These are phyloP conservation scores for Tulasnella sp. DNA, from an alignment of 768 basidiomycete species.

Conservation along the genomic window DNA sequence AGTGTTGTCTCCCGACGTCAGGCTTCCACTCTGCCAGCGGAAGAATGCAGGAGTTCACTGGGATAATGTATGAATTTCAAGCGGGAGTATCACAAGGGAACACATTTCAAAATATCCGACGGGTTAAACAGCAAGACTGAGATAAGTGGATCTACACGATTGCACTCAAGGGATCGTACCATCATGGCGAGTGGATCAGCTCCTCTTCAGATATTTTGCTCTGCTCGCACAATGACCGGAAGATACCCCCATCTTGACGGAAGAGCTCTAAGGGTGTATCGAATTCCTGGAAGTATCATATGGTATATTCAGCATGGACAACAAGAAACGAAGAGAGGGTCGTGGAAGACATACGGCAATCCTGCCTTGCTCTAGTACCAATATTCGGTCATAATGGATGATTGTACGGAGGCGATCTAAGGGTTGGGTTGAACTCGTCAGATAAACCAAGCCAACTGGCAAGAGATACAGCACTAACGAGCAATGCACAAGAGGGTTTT, in stretches of 20 bases:
- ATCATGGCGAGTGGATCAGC: no score
- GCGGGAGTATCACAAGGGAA: no score
- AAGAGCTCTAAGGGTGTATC: constrained; percentile 42
- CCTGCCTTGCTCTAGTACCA: constrained; percentile 48
- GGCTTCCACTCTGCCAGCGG: no score
- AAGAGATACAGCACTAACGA: not conserved
- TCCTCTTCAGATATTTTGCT: constrained; percentile 27
- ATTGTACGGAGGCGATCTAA: constrained; percentile 20
- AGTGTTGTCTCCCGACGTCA: no score
- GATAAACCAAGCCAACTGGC: not conserved
- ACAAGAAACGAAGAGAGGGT: no score
- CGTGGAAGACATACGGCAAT: constrained; percentile 24
- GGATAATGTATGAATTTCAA: no score
- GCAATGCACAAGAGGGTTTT: constrained; percentile 19
- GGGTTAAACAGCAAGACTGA: no score
- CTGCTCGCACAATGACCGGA: constrained; percentile 31
- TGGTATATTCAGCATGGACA: not conserved
- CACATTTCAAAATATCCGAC: no score
- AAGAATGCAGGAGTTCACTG: no score
- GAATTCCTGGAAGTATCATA: constrained; percentile 33
- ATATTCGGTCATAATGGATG: constrained; percentile 36
- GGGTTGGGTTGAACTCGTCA: not conserved
- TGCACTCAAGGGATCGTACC: no score
- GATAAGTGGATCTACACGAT: no score
- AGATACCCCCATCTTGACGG: constrained; percentile 31